These are phyloP conservation scores for Mortierella sp. DNA, from an alignment of 371 early-diverging fungal genomes.

Conservation along the genomic window DNA sequence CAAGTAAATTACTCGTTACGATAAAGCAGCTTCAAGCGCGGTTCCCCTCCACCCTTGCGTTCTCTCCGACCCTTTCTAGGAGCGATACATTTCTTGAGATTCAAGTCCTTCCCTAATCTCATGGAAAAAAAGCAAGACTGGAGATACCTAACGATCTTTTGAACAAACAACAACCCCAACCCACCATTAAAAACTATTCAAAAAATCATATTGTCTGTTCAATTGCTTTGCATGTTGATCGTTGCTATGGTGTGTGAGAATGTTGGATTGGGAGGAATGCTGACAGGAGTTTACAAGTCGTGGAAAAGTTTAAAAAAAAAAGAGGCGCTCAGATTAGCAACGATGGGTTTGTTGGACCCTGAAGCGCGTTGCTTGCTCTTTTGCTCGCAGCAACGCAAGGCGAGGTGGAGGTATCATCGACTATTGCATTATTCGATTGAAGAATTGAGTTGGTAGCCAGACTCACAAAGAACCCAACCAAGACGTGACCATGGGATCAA, in stretches of 20 bases:
- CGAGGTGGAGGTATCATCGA: no score
- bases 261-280: neutral
- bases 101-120: neutral
- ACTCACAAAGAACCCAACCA: neutral
- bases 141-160: slow-evolving; percentile 1
- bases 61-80: neutral
- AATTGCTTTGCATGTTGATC: neutral
- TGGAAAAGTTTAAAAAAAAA: neutral
- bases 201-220: neutral
- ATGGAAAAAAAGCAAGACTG: neutral
- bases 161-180: neutral
- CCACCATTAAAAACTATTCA: slow-evolving; percentile 1
- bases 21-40: slow-evolving; percentile 9
- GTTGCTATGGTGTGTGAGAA: no score
- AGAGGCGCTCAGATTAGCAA: neutral
- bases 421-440: no score
- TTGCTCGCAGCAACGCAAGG: no score
- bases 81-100: neutral
- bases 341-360: neutral
- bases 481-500: neutral
- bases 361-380: neutral
- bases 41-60: neutral
- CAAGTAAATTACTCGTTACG: neutral
- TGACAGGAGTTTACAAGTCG: no score
- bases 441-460: neutral